Evolutionary conservation across 2,329 filamentous ascomycete species (phyloP).

Genomic region (Aureobasidium sp.): DNA sequence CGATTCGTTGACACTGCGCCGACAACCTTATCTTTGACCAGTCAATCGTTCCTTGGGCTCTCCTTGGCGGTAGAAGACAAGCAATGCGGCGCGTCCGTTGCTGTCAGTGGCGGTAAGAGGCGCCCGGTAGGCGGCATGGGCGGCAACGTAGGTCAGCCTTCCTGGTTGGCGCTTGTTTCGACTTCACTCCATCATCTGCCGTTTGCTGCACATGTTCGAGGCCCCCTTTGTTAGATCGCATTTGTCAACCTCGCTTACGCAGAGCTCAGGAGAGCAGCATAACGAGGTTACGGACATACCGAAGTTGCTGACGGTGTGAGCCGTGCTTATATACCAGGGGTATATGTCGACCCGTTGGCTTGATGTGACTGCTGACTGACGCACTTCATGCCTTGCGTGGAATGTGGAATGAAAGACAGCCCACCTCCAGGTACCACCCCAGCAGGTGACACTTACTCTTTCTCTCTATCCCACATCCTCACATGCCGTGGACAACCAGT

Average conservation of each 20-base stretch:
- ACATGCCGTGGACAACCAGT: not conserved
- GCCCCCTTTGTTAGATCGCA: not conserved
- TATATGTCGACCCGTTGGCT: not conserved
- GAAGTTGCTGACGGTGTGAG: not conserved
- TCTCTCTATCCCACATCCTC: no score
- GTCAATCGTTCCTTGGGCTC: not conserved
- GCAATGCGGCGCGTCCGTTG: not conserved
- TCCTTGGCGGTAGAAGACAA: conserved; percentile 4
- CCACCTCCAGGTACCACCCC: not conserved
- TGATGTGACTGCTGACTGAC: not conserved
- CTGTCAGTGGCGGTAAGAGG: not conserved
- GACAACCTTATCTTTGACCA: not conserved
- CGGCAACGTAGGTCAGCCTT: not conserved
- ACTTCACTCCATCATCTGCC: not conserved
- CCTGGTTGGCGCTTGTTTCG: not conserved
- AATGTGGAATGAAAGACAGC: not conserved
- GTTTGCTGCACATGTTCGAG: not conserved
- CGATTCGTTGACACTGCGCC: not conserved
- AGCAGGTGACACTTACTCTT: no score
- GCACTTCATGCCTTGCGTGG: not conserved
- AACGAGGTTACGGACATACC: not conserved
- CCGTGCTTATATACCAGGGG: not conserved
- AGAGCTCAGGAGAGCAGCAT: not conserved
- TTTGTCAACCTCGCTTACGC: not conserved
- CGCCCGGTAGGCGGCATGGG: conserved; percentile 1